phyloP scores from a whole-genome alignment of 2,329 filamentous ascomycete genomes.

The Colletotrichum trifolii region DNA sequence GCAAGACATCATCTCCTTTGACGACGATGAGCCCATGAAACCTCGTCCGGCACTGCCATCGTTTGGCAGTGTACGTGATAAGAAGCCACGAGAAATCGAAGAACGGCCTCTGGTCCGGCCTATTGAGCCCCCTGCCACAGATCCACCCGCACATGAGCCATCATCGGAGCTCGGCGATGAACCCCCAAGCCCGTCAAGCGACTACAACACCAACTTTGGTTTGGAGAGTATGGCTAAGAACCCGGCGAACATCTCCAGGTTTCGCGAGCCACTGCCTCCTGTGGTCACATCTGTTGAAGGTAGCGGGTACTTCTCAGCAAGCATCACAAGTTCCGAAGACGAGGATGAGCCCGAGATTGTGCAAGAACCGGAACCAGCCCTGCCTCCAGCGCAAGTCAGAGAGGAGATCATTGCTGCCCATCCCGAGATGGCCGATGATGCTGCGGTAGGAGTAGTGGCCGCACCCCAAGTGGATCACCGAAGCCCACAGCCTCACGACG shows the following conservation, averaged over 20 bases:
- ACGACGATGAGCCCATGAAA: conserved; percentile 78
- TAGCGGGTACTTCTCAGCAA: conserved; percentile 72
- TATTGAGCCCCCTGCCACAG: conserved; percentile 49
- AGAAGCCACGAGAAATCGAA: conserved; percentile 63
- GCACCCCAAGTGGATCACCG: too few species aligned
- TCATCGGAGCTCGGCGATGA: conserved; percentile 42
- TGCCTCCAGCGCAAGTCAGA: conserved; percentile 19
- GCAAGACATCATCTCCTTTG: conserved; percentile 57
- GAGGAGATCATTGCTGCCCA: conserved; percentile 26
- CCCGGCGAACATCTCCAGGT: conserved; percentile 66
- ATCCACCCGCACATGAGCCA: conserved; percentile 40
- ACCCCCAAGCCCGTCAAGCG: conserved; percentile 62
- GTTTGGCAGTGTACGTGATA: conserved; percentile 79
- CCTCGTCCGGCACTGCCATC: conserved; percentile 79
- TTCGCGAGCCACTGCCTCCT: conserved; percentile 74
- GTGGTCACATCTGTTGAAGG: conserved; percentile 77
- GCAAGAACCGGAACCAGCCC: conserved; percentile 21
- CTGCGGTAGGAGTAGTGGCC: not conserved
- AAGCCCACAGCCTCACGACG: not conserved
- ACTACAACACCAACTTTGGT: conserved; percentile 67
- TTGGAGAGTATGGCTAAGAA: conserved; percentile 66
- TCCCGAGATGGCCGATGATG: not conserved
- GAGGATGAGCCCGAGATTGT: conserved; percentile 44
- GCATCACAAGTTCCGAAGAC: conserved; percentile 54
- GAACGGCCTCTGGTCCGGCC: conserved; percentile 71